Evolutionary conservation across 495 filamentous ascomycete genomes (phyloP), one percentile per base, ranked within the genome.

Genomic region (Hyaloscypha hepaticicola): DNA sequence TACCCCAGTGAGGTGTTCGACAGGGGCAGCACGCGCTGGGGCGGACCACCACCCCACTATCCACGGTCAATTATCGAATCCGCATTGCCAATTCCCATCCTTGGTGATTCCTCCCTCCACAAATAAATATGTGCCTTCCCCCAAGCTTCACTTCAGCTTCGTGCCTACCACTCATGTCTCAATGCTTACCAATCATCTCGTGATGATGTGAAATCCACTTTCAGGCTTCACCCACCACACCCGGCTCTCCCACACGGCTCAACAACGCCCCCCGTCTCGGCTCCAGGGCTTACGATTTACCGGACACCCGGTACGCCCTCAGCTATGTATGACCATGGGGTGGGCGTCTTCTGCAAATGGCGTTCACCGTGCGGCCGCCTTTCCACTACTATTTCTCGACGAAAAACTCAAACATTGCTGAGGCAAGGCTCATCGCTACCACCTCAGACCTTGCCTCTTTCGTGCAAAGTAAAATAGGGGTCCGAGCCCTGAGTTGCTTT

Each of bases 301-400:
- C n/a, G n/a, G n/a, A n/a, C n/a, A n/a, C n/a, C n/a, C n/a, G n/a
- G n/a, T n/a, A n/a, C n/a, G n/a, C n/a, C n/a, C n/a, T n/a, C n/a
- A n/a, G n/a, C n/a, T n/a, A n/a, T n/a, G n/a, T n/a, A 72, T 0
- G 78, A 76, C 0, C 77, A 82, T 59, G 76, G 75, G 33, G 75
- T 82, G 12, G 76, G 68, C 21, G 74, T 82, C 4, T 82, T 77
- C 65, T 78, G 73, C 4, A 78, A 16, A 59, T 65, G 55, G 49
- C 60, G 19, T 25, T 65, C 16, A 22, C 55, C 12, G 34, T 65
- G 3, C 52, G n/a, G n/a, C n/a, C n/a, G n/a, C n/a, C 22, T 52
- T 52, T 52, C 48, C 7, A 38, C 41, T 61, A 25, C 48, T 14
- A 28, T 55, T 21, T 14, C 21, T 48, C 79, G 78, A 77, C 26